Evolutionary conservation across 139 green algal species (phyloP), one percentile per base, ranked within the genome.

Genomic region (Auxenochlorella protothecoides): DNA sequence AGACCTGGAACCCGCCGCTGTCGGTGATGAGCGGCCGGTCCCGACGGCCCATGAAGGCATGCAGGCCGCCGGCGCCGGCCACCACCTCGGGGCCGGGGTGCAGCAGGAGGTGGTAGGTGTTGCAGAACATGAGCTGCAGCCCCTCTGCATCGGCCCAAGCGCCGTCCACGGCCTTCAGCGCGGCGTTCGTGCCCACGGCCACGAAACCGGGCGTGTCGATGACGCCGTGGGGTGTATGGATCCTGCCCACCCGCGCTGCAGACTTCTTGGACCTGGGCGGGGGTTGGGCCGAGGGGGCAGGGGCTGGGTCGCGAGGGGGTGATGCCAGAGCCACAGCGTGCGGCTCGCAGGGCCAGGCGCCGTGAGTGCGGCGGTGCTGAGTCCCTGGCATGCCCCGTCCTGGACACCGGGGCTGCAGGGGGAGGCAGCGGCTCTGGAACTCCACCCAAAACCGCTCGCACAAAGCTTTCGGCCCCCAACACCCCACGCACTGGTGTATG

Each of bases 51-150:
- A 85, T 86, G 55, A 88, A 85, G 5, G n/a, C 3, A 68, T 88
- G 83, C 59, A 88, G 60, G 5, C 83, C 83, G 2, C 83, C 83
- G 0, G 80, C 83, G 0, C 66, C 57, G 0, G n/a, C 75, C 6
- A 88, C 72, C 5, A 73, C 67, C 4, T 85, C 77, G 7, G 69
- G n/a, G 1, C 83, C 83, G 15, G 83, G 80, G 55, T 84, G 77
- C 59, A 88, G 80, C 70, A 85, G 55, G 6, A 85, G 68, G 68
- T 88, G 83, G 59, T 85, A 85, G 4, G 80, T 88, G 71, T 88
- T 88, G 66, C 67, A 76, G 27, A 44, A 44, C 27, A 44, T 44
- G 27, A 44, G 27, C 27, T 44, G 27, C 27, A 44, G 27, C 51
- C 53, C 14, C 63, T 68, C 73, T 63, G 68, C 68, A 53, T 83